A percentile compares a stretch with the other conserved stretches of the same genome.
Conservation (phyloP, 2,329 filamentous ascomycete species). For the Chaetomium olivaceum region DNA sequence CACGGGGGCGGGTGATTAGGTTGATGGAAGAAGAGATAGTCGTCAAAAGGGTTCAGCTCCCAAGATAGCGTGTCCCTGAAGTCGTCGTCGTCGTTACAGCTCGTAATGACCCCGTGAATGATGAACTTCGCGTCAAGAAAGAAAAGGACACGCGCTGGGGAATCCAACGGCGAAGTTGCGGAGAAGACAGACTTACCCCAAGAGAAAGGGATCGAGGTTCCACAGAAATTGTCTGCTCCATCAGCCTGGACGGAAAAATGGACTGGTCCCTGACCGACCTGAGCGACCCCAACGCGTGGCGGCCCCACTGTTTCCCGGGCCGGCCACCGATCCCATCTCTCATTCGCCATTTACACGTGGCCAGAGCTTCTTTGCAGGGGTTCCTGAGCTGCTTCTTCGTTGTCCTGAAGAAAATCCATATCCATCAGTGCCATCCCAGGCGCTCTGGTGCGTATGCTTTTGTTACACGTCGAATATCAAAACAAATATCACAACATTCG, state of each 20-base stretch:
- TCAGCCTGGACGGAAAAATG: conserved; percentile 15
- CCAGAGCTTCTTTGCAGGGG: background rate
- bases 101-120: background rate
- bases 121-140: background rate
- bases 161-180: conserved; percentile 10
- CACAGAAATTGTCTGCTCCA: conserved; percentile 29
- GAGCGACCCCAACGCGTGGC: background rate
- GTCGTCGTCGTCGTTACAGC: background rate
- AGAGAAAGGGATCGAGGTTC: conserved; percentile 20
- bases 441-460: background rate
- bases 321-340: background rate
- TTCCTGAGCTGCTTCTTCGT: background rate
- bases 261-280: conserved; percentile 4
- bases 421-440: too few species aligned
- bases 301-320: conserved; percentile 4
- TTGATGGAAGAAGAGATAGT: background rate
- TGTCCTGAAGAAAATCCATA: too few species aligned
- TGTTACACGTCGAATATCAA: background rate
- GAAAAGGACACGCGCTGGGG: background rate
- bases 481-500: background rate
- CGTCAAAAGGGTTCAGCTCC: background rate
- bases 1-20: background rate
- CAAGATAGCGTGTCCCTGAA: background rate
- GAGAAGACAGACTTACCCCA: conserved; percentile 11
- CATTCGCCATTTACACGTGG: conserved; percentile 10